A percentile compares a stretch with the other conserved stretches of the same genome.
These are phyloP conservation scores for Logfia minima DNA, from an alignment of 129 eudicot species.

Conservation along the genomic window DNA sequence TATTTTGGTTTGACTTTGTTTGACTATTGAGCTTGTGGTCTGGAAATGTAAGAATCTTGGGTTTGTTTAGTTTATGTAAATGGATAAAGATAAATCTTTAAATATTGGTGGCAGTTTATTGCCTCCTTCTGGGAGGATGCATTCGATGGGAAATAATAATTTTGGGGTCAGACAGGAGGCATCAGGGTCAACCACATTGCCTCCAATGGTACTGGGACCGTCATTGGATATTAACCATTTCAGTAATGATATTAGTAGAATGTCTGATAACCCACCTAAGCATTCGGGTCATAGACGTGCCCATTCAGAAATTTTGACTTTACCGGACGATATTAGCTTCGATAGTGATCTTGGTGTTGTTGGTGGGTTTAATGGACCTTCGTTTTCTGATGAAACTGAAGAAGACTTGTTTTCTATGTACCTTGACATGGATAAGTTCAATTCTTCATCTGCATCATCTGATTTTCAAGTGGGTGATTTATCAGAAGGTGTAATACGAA, in stretches of 20 bases:
- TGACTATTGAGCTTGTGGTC: background rate
- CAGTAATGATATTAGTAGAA: constrained; percentile 76
- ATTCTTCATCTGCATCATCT: constrained; percentile 66
- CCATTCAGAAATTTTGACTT: constrained; percentile 79
- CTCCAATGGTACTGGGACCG: constrained; percentile 45
- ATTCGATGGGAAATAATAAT: constrained; percentile 32
- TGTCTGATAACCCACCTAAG: constrained; percentile 94
- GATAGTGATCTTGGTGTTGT: constrained; percentile 90
- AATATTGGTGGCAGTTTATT: constrained; percentile 50
- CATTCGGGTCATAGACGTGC: constrained; percentile 82
- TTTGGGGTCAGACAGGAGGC: constrained; percentile 51
- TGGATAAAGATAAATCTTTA: constrained; percentile 67
- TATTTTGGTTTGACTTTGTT: background rate
- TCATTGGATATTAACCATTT: constrained; percentile 31
- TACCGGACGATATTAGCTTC: constrained; percentile 85
- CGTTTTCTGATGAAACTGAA: constrained; percentile 83
- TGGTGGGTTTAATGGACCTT: constrained; percentile 78
- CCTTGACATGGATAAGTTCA: constrained; percentile 87
- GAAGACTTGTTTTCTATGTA: constrained; percentile 83
- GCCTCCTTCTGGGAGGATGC: constrained; percentile 60
- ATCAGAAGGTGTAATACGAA: constrained; percentile 28
- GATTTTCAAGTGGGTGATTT: constrained; percentile 66
- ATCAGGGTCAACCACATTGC: constrained; percentile 46
- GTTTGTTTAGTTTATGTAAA: background rate
- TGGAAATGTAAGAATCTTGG: background rate